A percentile compares a stretch with the other conserved stretches of the same genome.
Conservation (phyloP, 2,329 filamentous ascomycete genomes). For the Hypoxylon sp. region DNA sequence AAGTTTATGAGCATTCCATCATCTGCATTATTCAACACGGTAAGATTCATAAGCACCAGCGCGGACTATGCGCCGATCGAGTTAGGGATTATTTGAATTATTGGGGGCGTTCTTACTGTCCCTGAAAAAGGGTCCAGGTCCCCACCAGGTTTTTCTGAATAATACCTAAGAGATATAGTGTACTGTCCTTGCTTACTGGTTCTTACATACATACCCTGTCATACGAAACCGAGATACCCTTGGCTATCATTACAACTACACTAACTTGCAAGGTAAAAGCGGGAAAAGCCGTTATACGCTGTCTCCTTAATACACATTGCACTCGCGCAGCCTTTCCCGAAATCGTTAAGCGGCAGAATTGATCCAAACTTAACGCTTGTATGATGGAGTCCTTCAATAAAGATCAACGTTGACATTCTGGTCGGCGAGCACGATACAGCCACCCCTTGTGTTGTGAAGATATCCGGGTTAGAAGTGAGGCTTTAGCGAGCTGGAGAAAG, state of each 20-base stretch:
- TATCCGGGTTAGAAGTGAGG: neutral
- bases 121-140: neutral
- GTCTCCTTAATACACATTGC: neutral
- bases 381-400: constrained; percentile 8
- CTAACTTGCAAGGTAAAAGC: constrained; percentile 4
- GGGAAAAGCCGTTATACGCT: constrained; percentile 3
- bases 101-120: neutral
- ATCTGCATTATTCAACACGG: constrained; percentile 21
- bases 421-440: constrained; percentile 4
- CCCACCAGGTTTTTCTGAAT: neutral
- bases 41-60: constrained; percentile 7
- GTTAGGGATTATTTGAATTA: constrained; percentile 31
- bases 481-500: constrained; percentile 1
- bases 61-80: constrained; percentile 23
- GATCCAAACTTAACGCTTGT: constrained; percentile 5
- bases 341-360: constrained; percentile 18
- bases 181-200: neutral
- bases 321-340: constrained; percentile 4
- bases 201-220: neutral
- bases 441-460: constrained; percentile 2
- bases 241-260: neutral
- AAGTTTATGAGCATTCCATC: constrained; percentile 23
- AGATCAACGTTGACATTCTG: constrained; percentile 18
- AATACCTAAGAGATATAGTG: constrained; percentile 2
- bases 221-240: constrained; percentile 8